Conservation (phyloP, 331 rosid species). For the Stylosanthes scabra region DNA sequence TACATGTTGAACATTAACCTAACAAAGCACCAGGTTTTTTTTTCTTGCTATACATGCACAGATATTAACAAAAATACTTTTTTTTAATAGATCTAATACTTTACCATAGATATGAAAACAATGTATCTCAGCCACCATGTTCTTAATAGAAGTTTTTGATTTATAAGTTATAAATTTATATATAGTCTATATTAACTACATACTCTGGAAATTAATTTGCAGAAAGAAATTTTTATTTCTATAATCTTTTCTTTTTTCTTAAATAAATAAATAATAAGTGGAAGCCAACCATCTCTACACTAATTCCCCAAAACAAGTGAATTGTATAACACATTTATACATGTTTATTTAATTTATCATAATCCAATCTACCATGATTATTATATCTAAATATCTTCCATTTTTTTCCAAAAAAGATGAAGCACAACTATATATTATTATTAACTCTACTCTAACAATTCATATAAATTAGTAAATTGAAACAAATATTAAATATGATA, state of each 20-base stretch:
- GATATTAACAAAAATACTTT: not conserved
- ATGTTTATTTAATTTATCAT: not conserved
- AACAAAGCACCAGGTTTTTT: not conserved
- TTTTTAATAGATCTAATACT: not conserved
- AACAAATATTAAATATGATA: constrained; percentile 9
- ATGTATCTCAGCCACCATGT: not conserved
- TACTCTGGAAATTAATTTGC: not conserved
- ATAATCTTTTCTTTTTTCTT: not conserved
- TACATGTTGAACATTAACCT: not conserved
- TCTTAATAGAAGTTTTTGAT: not conserved
- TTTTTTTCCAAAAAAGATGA: not conserved
- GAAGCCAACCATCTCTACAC: constrained; percentile 1
- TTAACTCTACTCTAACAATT: constrained; percentile 2
- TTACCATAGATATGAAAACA: not conserved
- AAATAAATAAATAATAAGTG: not conserved
- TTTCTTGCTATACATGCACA: not conserved
- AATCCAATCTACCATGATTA: too few relatives aligned
- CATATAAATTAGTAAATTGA: constrained; percentile 8
- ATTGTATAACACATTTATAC: not conserved
- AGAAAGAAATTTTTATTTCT: not conserved
- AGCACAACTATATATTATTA: not conserved
- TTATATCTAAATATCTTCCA: not conserved
- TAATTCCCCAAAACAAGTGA: not conserved
- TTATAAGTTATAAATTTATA: not conserved
- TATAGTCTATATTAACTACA: not conserved